Evolutionary conservation across 225 moss, liverwort and hornwort species (phyloP).

Genomic region (Marchantia polymorpha): DNA sequence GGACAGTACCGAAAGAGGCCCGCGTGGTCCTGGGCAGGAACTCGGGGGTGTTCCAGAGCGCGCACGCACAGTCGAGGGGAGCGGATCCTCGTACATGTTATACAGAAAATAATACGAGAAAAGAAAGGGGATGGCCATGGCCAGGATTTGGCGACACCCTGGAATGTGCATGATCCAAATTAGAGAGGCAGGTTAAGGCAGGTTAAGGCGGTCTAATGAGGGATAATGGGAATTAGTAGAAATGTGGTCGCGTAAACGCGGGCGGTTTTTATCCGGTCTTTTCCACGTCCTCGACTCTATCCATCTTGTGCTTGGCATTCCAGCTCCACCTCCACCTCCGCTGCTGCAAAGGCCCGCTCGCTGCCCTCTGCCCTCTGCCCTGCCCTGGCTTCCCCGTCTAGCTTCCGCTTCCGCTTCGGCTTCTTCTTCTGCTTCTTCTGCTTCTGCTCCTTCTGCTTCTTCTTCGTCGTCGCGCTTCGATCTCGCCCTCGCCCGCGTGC

Average conservation of each 20-base stretch:
- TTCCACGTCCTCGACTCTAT: conserved; percentile 29
- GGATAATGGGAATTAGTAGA: neutral
- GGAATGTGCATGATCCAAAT: neutral
- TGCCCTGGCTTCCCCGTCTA: neutral
- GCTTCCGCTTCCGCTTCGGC: neutral
- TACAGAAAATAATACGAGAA: too few relatives aligned
- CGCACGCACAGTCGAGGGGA: too few relatives aligned
- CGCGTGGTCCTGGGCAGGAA: too few relatives aligned
- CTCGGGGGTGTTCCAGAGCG: too few relatives aligned
- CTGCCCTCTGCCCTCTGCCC: neutral
- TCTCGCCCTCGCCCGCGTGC: neutral
- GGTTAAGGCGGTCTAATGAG: neutral
- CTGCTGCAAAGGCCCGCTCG: neutral
- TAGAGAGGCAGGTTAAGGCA: neutral
- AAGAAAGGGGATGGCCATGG: too few relatives aligned
- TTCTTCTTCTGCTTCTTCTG: neutral
- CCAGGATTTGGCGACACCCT: neutral
- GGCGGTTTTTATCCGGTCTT: conserved; percentile 29
- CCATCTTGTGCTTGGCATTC: neutral
- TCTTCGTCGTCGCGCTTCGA: neutral
- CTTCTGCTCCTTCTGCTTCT: neutral
- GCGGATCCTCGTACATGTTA: too few relatives aligned
- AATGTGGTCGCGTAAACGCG: neutral
- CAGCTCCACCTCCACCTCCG: neutral
- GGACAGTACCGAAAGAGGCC: too few relatives aligned